Evolutionary conservation across 1,139 yeast species (phyloP).

Genomic region (Meyerozyma elateridarum): DNA sequence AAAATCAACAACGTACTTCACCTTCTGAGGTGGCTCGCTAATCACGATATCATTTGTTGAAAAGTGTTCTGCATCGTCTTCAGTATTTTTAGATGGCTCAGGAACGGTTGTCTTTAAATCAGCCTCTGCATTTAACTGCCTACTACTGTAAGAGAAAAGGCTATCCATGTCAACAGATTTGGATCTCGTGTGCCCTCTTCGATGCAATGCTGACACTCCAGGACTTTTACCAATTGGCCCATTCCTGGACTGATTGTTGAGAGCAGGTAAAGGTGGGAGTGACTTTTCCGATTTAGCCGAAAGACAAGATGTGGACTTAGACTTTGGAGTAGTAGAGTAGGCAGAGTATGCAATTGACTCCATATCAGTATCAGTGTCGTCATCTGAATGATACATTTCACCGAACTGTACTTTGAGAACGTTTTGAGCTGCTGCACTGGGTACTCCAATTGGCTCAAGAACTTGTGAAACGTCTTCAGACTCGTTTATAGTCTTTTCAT

Average conservation of each 20-base stretch:
- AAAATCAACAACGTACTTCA: slow-evolving; percentile 39
- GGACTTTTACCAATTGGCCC: too few species aligned
- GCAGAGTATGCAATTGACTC: slow-evolving; percentile 17
- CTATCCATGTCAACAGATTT: slow-evolving; percentile 6
- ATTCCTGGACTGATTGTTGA: slow-evolving; percentile 5
- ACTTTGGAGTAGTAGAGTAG: slow-evolving; percentile 9
- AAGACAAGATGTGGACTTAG: slow-evolving; percentile 4
- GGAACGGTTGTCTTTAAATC: too few species aligned
- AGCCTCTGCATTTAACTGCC: too few species aligned
- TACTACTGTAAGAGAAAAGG: not conserved
- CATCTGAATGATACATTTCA: slow-evolving; percentile 17
- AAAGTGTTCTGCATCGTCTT: too few species aligned
- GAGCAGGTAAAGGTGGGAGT: slow-evolving; percentile 2
- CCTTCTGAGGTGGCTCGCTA: slow-evolving; percentile 36
- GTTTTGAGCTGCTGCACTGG: slow-evolving; percentile 29
- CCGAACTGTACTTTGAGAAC: slow-evolving; percentile 25
- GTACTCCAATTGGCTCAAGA: slow-evolving; percentile 33
- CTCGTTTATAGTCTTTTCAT: not conserved
- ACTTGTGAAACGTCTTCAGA: slow-evolving; percentile 3
- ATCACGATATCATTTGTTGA: slow-evolving; percentile 23
- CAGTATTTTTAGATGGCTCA: slow-evolving; percentile 1
- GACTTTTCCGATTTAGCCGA: not conserved
- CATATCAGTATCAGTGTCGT: slow-evolving; percentile 29
- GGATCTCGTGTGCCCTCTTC: slow-evolving; percentile 1
- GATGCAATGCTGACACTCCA: not conserved